Evolutionary conservation across 257 asterid species (phyloP), one percentile per base, ranked within the genome.

Genomic region (Scutellaria galericulata): DNA sequence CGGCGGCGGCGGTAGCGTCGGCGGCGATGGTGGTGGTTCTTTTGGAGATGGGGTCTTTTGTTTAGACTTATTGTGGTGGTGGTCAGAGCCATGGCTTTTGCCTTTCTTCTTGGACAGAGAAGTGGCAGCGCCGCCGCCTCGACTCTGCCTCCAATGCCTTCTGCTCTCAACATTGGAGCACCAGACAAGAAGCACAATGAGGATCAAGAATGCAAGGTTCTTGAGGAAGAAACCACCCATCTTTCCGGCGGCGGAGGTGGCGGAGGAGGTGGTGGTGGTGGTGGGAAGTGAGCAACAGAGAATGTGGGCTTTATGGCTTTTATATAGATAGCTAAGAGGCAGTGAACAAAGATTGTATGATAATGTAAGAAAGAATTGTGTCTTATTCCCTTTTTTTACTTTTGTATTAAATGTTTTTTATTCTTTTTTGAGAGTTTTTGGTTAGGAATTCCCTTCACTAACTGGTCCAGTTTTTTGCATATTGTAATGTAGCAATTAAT

Each of bases 91-190:
- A 45, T 83, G 83, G 65, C 20, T 14, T 52, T 85, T 89, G 7
- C 80, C 82, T 72, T 87, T 89, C 86, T 89, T 89, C 87, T 81
- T 89, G 31, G 74, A 78, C 53, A 82, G 44, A 10, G 91, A 77
- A 75, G 82, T 64, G 62, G 61, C 9, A 63, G 45, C 3, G 79
- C 61, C 2, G 68, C 80, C 68, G 27, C 27, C 27, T 54, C 77
- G 75, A 20, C 78, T 79, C 56, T 74, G 80, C 72, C 87, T 81
- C 93, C 90, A 87, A 20, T 82, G 87, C 78, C 71, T 79, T 90
- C 91, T 9, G 15, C 82, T 80, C 85, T 76, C 86, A 10, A 88
- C 61, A 70, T 68, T 66, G 13, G 83, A 83, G 53, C 80, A 79
- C 90, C 89, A 83, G 2, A 86, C 37, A 5, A 90, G 79, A 64